A percentile compares a stretch with the other conserved stretches of the same genome.
phyloP scores from a whole-genome alignment of 139 green algal species.

The Bryopsis sp. region DNA sequence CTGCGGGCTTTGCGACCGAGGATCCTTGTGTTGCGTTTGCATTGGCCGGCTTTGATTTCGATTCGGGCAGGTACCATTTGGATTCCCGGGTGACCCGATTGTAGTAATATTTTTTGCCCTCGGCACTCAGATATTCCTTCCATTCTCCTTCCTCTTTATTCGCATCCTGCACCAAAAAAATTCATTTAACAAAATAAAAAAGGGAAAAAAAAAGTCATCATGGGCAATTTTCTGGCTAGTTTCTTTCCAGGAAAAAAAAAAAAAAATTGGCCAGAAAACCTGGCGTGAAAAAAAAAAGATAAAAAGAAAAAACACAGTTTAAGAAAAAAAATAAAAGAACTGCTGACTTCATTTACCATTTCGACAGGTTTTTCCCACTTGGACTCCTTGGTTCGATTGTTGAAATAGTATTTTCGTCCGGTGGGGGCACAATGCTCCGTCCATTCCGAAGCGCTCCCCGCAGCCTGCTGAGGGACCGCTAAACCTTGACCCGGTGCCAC shows the following conservation, averaged over 20 bases:
- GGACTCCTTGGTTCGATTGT: conserved; percentile 60
- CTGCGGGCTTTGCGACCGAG: no score
- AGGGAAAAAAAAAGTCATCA: no score
- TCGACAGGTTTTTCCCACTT: conserved; percentile 83
- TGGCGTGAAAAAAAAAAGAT: no score
- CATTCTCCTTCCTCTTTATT: conserved; percentile 33
- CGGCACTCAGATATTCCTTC: conserved; percentile 72
- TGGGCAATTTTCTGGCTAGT: no score
- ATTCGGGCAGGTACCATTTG: conserved; percentile 70
- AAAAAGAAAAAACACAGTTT: no score
- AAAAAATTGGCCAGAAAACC: no score
- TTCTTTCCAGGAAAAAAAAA: no score
- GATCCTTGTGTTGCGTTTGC: no score
- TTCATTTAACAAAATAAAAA: no score
- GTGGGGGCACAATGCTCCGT: conserved; percentile 80
- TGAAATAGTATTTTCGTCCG: conserved; percentile 91
- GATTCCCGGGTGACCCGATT: conserved; percentile 71
- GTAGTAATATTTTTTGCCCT: conserved; percentile 88
- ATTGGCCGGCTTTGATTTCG: no score
- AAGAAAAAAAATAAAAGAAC: no score
- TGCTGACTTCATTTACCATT: conserved; percentile 39
- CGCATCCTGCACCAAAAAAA: conserved; percentile 12
- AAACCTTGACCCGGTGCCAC: no score
- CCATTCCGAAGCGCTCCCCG: conserved; percentile 53
- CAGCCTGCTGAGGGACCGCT: background rate